Evolutionary conservation across 106 monocot genomes (phyloP).

Genomic region (Chionographis japonica): DNA sequence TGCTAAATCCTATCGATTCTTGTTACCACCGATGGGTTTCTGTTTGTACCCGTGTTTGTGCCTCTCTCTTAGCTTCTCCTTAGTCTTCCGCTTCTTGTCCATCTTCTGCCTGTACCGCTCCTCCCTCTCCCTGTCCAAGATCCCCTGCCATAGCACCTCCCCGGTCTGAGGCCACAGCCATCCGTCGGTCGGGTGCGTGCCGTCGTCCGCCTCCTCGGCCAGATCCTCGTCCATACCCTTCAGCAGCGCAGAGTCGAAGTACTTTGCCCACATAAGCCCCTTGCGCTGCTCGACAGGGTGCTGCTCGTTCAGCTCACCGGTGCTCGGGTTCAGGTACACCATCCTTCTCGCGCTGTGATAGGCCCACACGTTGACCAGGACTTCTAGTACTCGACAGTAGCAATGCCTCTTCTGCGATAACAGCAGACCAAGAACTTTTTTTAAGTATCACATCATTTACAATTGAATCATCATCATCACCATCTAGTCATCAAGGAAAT

Average conservation of each 20-base stretch:
- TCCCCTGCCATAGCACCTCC: conserved; percentile 77
- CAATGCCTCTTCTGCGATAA: conserved; percentile 70
- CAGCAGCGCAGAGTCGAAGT: conserved; percentile 57
- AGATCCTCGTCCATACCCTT: conserved; percentile 96
- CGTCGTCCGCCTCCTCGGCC: conserved; percentile 86
- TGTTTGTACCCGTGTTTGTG: conserved; percentile 84
- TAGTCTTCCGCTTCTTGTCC: conserved; percentile 73
- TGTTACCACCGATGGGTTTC: conserved; percentile 48
- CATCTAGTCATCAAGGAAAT: not conserved
- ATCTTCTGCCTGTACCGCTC: conserved; percentile 69
- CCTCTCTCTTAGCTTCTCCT: conserved; percentile 78
- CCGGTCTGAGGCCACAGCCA: conserved; percentile 91
- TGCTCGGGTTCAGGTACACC: conserved; percentile 66
- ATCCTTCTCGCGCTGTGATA: conserved; percentile 88
- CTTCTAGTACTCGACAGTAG: conserved; percentile 73
- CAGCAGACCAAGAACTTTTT: not conserved
- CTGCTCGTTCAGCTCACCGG: conserved; percentile 62
- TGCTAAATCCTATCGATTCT: too few relatives aligned
- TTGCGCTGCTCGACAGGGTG: conserved; percentile 51
- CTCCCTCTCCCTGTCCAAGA: conserved; percentile 78
- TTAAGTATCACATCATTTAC: not conserved
- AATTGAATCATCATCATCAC: not conserved
- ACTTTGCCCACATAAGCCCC: conserved; percentile 75
- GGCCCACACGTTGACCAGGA: conserved; percentile 91
- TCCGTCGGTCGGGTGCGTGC: conserved; percentile 17